These are phyloP conservation scores for Penicillium corylophilum DNA, from an alignment of 2,329 filamentous ascomycete genomes.

Conservation along the genomic window DNA sequence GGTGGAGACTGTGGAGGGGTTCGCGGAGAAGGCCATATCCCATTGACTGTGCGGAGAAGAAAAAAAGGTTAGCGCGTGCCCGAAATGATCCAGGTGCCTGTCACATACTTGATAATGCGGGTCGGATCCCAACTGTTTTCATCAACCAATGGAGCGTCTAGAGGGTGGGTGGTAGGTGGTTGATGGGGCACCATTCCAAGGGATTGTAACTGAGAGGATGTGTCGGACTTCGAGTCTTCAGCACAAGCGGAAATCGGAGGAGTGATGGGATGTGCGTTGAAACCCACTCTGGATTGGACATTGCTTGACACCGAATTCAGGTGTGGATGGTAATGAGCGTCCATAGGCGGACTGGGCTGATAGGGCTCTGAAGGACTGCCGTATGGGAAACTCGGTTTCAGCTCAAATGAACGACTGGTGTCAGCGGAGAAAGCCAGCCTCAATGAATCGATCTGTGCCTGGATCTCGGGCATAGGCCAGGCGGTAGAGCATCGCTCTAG, in stretches of 20 bases:
- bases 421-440: conserved; percentile 90
- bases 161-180: conserved; percentile 41
- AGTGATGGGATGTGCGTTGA: conserved; percentile 67
- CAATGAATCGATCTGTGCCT: conserved; percentile 84
- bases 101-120: conserved; percentile 81
- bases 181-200: conserved; percentile 42
- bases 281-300: conserved; percentile 50
- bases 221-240: conserved; percentile 72
- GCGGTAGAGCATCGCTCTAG: conserved; percentile 78
- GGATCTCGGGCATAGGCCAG: conserved; percentile 87
- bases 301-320: conserved; percentile 46
- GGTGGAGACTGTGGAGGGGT: conserved; percentile 44
- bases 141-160: conserved; percentile 59
- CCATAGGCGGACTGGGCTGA: conserved; percentile 61
- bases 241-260: conserved; percentile 74
- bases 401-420: conserved; percentile 76
- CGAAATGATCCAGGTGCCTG: not conserved
- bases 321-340: conserved; percentile 52
- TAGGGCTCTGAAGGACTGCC: conserved; percentile 70
- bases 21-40: conserved; percentile 89
- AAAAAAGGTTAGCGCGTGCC: conserved; percentile 24
- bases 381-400: conserved; percentile 85
- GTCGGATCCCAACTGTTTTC: conserved; percentile 81
- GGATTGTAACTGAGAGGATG: conserved; percentile 67
- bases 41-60: conserved; percentile 66